A percentile compares a stretch with the other conserved stretches of the same genome.
Conservation (phyloP, 2,329 filamentous ascomycete genomes). For the Hymenoscyphus infarciens region DNA sequence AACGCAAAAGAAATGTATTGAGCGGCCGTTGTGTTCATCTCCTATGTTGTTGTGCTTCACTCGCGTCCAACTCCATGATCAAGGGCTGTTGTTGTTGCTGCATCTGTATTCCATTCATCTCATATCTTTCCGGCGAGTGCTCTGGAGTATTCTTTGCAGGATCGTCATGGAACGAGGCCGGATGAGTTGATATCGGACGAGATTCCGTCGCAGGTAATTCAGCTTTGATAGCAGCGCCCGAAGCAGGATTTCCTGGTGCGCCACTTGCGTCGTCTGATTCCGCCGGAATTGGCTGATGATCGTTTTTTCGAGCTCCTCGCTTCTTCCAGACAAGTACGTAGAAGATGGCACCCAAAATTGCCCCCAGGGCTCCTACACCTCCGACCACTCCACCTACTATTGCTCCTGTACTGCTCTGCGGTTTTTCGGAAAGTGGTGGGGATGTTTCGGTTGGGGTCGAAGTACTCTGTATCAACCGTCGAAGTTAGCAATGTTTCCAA, state of each 20-base stretch:
- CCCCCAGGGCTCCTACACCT: background rate
- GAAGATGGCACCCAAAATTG: background rate
- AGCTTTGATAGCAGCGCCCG: background rate
- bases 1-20: background rate
- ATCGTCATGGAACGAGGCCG: slow-evolving; percentile 2
- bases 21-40: slow-evolving; percentile 5
- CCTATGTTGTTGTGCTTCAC: background rate
- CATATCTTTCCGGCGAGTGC: slow-evolving; percentile 3
- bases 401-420: background rate
- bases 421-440: background rate
- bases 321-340: slow-evolving; percentile 1
- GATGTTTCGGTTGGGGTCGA: background rate
- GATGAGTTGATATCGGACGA: background rate
- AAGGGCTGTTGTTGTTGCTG: background rate
- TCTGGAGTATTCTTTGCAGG: background rate
- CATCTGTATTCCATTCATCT: slow-evolving; percentile 5
- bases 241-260: background rate
- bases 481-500: background rate
- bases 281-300: background rate
- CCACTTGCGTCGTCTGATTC: background rate
- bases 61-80: slow-evolving; percentile 6
- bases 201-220: background rate
- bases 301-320: background rate
- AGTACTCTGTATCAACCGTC: background rate
- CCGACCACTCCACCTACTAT: slow-evolving; percentile 5